These are phyloP conservation scores for Fusarium redolens DNA, from an alignment of 2,329 filamentous ascomycete genomes.

Conservation along the genomic window DNA sequence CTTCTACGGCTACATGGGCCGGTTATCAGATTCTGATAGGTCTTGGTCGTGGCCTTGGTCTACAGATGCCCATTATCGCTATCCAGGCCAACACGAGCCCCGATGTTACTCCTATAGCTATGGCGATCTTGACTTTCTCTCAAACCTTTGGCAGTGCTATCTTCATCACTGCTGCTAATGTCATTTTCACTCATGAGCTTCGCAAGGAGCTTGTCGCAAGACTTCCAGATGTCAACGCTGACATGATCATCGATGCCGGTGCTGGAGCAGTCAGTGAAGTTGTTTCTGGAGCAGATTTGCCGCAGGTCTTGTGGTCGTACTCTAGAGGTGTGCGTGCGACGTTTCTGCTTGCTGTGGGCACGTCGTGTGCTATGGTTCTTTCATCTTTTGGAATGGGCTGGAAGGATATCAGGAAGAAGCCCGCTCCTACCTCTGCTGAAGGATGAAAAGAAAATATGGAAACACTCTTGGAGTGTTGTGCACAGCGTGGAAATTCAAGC, in stretches of 20 bases:
- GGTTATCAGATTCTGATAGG: slow-evolving; percentile 57
- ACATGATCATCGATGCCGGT: slow-evolving; percentile 55
- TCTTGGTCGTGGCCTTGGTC: slow-evolving; percentile 56
- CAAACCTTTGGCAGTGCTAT: slow-evolving; percentile 57
- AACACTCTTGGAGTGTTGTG: too few species aligned
- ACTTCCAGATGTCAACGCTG: slow-evolving; percentile 46
- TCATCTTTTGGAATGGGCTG: slow-evolving; percentile 59
- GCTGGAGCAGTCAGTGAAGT: slow-evolving; percentile 53
- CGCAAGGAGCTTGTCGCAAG: slow-evolving; percentile 45
- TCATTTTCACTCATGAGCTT: slow-evolving; percentile 49
- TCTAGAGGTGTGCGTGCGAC: slow-evolving; percentile 47
- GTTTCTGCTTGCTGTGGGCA: slow-evolving; percentile 48
- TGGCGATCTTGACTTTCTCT: slow-evolving; percentile 42
- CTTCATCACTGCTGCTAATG: slow-evolving; percentile 54
- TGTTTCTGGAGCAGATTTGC: slow-evolving; percentile 47
- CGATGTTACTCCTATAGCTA: slow-evolving; percentile 43
- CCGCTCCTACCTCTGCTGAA: slow-evolving; percentile 18
- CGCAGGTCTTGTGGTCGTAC: slow-evolving; percentile 55
- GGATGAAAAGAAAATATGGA: slow-evolving; percentile 13
- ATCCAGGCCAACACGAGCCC: slow-evolving; percentile 45
- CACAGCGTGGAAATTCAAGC: neutral
- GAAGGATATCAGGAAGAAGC: slow-evolving; percentile 56
- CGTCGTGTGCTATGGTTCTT: slow-evolving; percentile 48
- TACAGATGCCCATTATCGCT: slow-evolving; percentile 55
- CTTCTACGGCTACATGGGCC: slow-evolving; percentile 54